A percentile compares a stretch with the other conserved stretches of the same genome.
These are phyloP conservation scores for Cajanus cajan DNA, from an alignment of 306 rosid genomes.

Conservation along the genomic window DNA sequence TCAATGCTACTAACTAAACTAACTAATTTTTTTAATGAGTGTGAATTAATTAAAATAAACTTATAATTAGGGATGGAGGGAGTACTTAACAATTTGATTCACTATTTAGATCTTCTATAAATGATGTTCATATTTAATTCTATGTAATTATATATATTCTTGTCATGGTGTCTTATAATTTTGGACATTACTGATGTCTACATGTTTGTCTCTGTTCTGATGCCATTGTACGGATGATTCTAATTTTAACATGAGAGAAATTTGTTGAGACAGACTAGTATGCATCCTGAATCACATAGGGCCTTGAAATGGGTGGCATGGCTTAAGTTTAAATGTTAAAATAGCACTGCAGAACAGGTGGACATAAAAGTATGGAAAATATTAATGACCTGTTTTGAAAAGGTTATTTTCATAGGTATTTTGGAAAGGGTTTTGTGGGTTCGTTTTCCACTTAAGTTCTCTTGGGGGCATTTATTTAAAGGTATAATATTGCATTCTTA, in stretches of 20 bases:
- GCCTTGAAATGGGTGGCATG: slow-evolving; percentile 1
- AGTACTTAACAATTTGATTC: background rate
- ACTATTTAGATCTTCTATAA: background rate
- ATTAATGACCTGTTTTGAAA: background rate
- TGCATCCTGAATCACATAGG: background rate
- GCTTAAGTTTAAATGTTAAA: slow-evolving; percentile 26
- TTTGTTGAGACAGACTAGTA: background rate
- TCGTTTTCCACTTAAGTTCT: slow-evolving; percentile 14
- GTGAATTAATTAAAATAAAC: no score
- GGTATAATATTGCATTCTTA: background rate
- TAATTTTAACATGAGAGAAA: background rate
- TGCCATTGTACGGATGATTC: background rate
- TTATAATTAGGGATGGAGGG: no score
- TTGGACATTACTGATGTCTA: background rate
- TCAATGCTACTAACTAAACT: no score
- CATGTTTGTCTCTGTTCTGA: background rate
- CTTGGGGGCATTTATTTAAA: background rate
- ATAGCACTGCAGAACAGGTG: background rate
- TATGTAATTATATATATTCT: background rate
- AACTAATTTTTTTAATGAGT: no score
- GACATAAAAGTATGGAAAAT: slow-evolving; percentile 3
- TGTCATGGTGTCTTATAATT: background rate
- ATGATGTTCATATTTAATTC: background rate
- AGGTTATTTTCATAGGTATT: background rate
- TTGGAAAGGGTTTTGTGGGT: slow-evolving; percentile 19